A percentile compares a stretch with the other conserved stretches of the same genome.
These are phyloP conservation scores for Saturnispora halmiae DNA, from an alignment of 805 yeast genomes.

Conservation along the genomic window DNA sequence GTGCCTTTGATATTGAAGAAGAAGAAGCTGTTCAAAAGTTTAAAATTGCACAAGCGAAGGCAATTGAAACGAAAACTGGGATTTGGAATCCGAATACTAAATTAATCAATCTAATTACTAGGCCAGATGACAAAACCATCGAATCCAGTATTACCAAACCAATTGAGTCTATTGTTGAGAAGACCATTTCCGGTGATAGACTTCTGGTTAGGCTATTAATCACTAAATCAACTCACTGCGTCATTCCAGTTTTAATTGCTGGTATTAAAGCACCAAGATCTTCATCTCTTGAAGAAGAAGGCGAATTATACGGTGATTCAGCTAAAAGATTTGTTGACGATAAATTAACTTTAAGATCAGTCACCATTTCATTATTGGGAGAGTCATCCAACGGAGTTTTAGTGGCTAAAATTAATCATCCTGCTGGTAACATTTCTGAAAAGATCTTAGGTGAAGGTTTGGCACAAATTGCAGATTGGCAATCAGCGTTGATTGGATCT, in stretches of 20 bases:
- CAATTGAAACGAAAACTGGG: conserved; percentile 44
- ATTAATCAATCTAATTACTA: conserved; percentile 21
- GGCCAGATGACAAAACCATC: conserved; percentile 29
- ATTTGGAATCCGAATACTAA: conserved; percentile 38
- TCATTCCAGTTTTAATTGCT: conserved; percentile 56
- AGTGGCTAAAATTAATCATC: conserved; percentile 51
- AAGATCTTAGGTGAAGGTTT: conserved; percentile 59
- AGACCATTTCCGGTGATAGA: conserved; percentile 71
- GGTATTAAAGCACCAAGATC: conserved; percentile 71
- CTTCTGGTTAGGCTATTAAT: conserved; percentile 47
- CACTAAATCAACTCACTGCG: conserved; percentile 39
- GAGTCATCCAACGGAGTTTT: conserved; percentile 53
- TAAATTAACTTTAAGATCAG: conserved; percentile 52
- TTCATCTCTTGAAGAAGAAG: conserved; percentile 34
- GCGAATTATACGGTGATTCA: conserved; percentile 55
- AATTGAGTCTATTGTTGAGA: conserved; percentile 57
- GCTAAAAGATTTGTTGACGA: conserved; percentile 57
- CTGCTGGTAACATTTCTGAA: conserved; percentile 70
- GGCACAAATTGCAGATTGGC: conserved; percentile 76
- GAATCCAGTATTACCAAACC: conserved; percentile 34
- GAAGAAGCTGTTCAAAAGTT: conserved; percentile 32
- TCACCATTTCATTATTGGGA: conserved; percentile 50
- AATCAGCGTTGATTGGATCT: conserved; percentile 59
- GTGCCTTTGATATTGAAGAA: conserved; percentile 28
- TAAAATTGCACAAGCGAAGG: conserved; percentile 38